Evolutionary conservation across 768 basidiomycete species (phyloP).

Genomic region (Boletus rufocinnamomeus): DNA sequence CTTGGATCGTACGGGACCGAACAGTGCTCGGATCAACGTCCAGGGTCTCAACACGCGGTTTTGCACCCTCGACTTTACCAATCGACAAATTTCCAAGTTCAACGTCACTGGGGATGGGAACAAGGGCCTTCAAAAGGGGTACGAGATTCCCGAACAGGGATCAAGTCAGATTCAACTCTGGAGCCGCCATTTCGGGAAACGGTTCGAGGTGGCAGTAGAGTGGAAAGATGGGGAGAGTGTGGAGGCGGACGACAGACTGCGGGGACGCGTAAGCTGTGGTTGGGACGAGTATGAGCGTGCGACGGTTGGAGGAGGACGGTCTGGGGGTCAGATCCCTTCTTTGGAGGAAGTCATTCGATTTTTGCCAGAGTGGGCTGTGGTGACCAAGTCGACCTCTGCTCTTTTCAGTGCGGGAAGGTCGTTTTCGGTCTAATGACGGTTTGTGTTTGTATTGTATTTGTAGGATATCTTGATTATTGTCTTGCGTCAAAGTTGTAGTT

Average conservation of each 20-base stretch:
- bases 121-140: constrained; percentile 44
- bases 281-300: constrained; percentile 71
- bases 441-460: neutral
- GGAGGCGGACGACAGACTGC: constrained; percentile 14
- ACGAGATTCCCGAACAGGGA: constrained; percentile 39
- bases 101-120: constrained; percentile 39
- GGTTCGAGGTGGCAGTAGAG: constrained; percentile 53
- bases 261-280: constrained; percentile 58
- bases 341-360: constrained; percentile 65
- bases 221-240: constrained; percentile 38
- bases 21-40: constrained; percentile 51
- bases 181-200: constrained; percentile 59
- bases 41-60: constrained; percentile 61
- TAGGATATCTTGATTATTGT: neutral
- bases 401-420: constrained; percentile 52
- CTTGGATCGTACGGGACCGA: constrained; percentile 41
- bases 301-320: constrained; percentile 45
- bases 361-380: constrained; percentile 68
- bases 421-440: constrained; percentile 24
- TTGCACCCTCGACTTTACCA: constrained; percentile 62
- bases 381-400: constrained; percentile 55
- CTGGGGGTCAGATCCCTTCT: constrained; percentile 59
- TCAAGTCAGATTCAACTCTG: constrained; percentile 51
- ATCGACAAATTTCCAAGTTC: constrained; percentile 44
- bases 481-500: neutral